These are phyloP conservation scores for Globisporangium canariense DNA, from an alignment of 352 stramenopile species.

Conservation along the genomic window DNA sequence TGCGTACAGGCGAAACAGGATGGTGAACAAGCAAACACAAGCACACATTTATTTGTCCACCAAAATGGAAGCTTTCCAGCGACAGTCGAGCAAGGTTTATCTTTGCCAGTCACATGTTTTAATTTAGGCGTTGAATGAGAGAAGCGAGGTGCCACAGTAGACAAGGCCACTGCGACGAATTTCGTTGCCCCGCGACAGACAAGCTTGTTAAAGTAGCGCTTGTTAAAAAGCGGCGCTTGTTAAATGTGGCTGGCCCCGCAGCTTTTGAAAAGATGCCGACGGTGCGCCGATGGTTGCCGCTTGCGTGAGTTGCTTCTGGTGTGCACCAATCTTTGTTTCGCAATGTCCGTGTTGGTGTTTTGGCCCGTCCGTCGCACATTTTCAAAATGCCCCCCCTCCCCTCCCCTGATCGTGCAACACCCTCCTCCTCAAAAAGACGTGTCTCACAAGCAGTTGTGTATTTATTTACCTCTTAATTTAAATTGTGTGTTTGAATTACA, in stretches of 20 bases:
- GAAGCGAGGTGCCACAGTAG: background rate
- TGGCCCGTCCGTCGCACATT: conserved; percentile 9
- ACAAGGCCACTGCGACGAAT: background rate
- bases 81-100: background rate
- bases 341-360: conserved; percentile 5
- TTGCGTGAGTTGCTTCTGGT: too few species aligned
- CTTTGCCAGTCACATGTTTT: background rate
- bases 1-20: background rate
- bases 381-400: background rate
- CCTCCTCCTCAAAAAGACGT: conserved; percentile 10
- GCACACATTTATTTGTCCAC: too few species aligned
- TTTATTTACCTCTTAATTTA: background rate
- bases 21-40: background rate
- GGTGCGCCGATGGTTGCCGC: background rate
- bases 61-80: too few species aligned
- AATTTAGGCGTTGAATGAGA: too few species aligned
- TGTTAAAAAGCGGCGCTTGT: background rate
- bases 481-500: too few species aligned
- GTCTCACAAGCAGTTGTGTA: conserved; percentile 2
- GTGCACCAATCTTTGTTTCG: background rate
- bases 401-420: conserved; percentile 7
- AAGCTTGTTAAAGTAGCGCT: background rate
- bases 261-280: background rate
- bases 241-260: background rate
- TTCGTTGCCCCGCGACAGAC: background rate